Evolutionary conservation across 805 yeast genomes (phyloP), one percentile per base, ranked within the genome.

Genomic region (Saccharomyces eubayanus): DNA sequence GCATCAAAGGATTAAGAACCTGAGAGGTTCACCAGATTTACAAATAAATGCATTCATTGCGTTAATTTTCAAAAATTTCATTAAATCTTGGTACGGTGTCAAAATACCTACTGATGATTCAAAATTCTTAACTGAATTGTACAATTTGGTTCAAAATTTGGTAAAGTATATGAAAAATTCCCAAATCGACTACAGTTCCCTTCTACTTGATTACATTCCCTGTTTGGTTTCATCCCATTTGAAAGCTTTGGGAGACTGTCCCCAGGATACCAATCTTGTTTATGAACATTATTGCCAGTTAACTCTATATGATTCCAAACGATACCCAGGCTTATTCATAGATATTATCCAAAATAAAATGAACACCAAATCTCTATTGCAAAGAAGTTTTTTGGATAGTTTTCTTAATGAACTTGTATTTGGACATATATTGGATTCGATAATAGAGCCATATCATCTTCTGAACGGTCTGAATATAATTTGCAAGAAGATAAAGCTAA

Each of bases 41-140:
- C 57, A 63, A n/a, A 41, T 60, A 1, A 59, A 62, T 48, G 62
- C 71, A 5, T 58, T 68, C 10, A 30, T 58, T 45, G 60, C 65
- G 8, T 56, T 68, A 36, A 50, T 67, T 10, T 50, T 64, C 24
- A 57, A 63, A 49, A 67, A 64, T 50, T 67, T 62, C 51, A 51
- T 68, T 8, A 51, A 50, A 5, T 50, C 63, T 12, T 68, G 72
- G 72, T 67, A 67, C 53, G 71, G 71, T 12, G 31, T 54, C n/a
- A 68, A 65, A 52, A 61, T 68, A 4, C 63, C 66, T 8, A 59
- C 69, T 1, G 21, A 55, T 6, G 65, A 65, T 49, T 59, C 57
- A 20, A 60, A 63, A 41, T 60, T 68, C 21, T 36, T 60, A 16
- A 53, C 36, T 1, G 52, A 55, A 28, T 6, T 66, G 10, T 64